phyloP scores from a whole-genome alignment of 2,329 filamentous ascomycete genomes.

The Cadophora gregata region DNA sequence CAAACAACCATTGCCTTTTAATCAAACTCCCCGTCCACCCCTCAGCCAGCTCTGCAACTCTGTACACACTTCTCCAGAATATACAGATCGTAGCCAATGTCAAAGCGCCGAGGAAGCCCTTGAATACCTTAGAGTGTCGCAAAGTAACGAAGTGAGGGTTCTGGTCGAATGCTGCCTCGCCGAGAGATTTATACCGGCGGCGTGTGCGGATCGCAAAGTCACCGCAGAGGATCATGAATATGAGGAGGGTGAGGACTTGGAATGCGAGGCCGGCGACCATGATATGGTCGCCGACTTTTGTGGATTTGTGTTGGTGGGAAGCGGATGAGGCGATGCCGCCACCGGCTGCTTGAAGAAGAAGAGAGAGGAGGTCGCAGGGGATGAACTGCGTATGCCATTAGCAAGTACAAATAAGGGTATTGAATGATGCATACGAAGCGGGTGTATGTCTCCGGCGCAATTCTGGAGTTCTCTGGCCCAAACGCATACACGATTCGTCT shows the following conservation, averaged over 20 bases:
- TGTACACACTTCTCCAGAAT: slow-evolving; percentile 60
- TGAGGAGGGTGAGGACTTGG: slow-evolving; percentile 62
- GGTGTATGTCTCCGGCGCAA: slow-evolving; percentile 55
- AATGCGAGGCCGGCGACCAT: slow-evolving; percentile 69
- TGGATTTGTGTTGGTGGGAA: slow-evolving; percentile 45
- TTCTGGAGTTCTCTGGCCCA: slow-evolving; percentile 55
- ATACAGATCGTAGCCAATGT: slow-evolving; percentile 58
- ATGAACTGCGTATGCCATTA: slow-evolving; percentile 55
- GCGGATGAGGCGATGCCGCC: slow-evolving; percentile 63
- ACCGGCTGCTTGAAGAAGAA: slow-evolving; percentile 65
- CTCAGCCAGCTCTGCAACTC: slow-evolving; percentile 62
- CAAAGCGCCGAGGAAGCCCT: slow-evolving; percentile 42
- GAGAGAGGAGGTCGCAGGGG: slow-evolving; percentile 64
- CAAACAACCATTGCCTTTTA: slow-evolving; percentile 58
- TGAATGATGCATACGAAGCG: slow-evolving; percentile 51
- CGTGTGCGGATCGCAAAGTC: slow-evolving; percentile 37
- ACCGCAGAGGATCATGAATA: slow-evolving; percentile 54
- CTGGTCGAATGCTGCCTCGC: slow-evolving; percentile 35
- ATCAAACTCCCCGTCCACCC: slow-evolving; percentile 68
- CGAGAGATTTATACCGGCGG: slow-evolving; percentile 45
- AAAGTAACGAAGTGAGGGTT: slow-evolving; percentile 25
- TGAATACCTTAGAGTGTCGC: slow-evolving; percentile 32
- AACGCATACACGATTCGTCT: slow-evolving; percentile 55
- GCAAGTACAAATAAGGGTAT: slow-evolving; percentile 35
- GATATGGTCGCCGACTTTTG: slow-evolving; percentile 59